Percentiles rank a stretch among this genome's conserved stretches.
Evolutionary conservation across 176 grass and related monocot genomes (phyloP).

Genomic region (Avena atlantica): DNA sequence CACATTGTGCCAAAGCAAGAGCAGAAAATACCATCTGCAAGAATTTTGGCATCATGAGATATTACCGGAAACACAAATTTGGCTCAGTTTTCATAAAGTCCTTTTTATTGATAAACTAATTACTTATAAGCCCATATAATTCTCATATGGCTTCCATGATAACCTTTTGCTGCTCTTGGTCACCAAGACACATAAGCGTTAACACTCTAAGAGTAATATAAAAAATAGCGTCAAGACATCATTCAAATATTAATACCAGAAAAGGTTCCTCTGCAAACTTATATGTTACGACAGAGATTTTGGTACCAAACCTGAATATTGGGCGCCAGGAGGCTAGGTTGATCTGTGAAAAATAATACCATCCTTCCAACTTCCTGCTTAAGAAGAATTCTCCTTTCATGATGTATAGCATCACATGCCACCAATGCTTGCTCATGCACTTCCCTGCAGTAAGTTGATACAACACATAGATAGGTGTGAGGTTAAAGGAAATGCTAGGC

Average conservation of each 20-base stretch:
- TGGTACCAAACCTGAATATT: constrained; percentile 85
- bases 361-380: constrained; percentile 98
- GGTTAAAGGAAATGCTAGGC: background rate
- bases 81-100: background rate
- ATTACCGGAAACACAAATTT: constrained; percentile 28
- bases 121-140: constrained; percentile 9
- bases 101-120: constrained; percentile 22
- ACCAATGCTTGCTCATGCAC: constrained; percentile 92
- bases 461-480: background rate
- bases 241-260: constrained; percentile 33
- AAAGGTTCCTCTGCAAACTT: background rate
- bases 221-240: constrained; percentile 4
- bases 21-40: constrained; percentile 99
- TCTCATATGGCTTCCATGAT: constrained; percentile 3
- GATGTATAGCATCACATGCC: constrained; percentile 79
- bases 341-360: constrained; percentile 98
- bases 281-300: constrained; percentile 32
- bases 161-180: constrained; percentile 4
- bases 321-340: constrained; percentile 95
- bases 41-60: constrained; percentile 39
- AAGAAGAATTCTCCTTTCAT: constrained; percentile 95
- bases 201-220: constrained; percentile 24
- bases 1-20: constrained; percentile 88
- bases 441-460: constrained; percentile 64
- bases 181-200: background rate